These are phyloP conservation scores for Fusarium papillatum DNA, from an alignment of 2,329 filamentous ascomycete species.

Conservation along the genomic window DNA sequence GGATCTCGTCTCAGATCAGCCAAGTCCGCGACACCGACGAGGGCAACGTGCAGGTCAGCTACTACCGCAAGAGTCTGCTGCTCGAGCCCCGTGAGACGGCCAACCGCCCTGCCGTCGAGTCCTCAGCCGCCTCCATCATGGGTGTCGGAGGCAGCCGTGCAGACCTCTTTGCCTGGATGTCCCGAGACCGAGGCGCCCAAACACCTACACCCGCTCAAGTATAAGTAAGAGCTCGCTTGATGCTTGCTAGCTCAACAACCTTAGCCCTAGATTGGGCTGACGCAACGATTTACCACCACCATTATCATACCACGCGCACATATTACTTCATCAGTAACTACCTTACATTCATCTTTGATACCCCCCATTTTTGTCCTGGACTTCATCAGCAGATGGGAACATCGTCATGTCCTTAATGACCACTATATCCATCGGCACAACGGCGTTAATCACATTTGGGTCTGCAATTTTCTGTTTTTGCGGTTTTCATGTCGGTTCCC, in stretches of 20 bases:
- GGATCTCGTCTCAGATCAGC: constrained; percentile 86
- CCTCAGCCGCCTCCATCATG: constrained; percentile 46
- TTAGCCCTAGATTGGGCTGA: not conserved
- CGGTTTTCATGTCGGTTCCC: constrained; percentile 33
- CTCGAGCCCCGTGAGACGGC: constrained; percentile 80
- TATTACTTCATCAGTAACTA: constrained; percentile 47
- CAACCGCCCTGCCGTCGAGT: constrained; percentile 50
- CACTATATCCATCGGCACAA: constrained; percentile 47
- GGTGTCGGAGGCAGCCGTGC: constrained; percentile 48
- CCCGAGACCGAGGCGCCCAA: constrained; percentile 58
- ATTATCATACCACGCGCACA: constrained; percentile 41
- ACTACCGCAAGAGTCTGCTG: constrained; percentile 86
- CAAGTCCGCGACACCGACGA: constrained; percentile 76
- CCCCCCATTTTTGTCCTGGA: constrained; percentile 46
- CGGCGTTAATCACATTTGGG: constrained; percentile 45
- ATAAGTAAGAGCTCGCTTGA: constrained; percentile 24
- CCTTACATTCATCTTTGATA: constrained; percentile 54
- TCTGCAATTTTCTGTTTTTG: constrained; percentile 39
- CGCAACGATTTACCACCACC: constrained; percentile 29
- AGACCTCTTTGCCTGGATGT: constrained; percentile 66
- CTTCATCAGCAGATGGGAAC: constrained; percentile 43
- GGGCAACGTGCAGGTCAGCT: constrained; percentile 70
- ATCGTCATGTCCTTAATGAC: constrained; percentile 47
- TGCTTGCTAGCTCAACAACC: not conserved
- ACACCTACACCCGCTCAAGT: constrained; percentile 45